Evolutionary conservation across 2,329 filamentous ascomycete species (phyloP).

Genomic region (Fusarium cicatricum): DNA sequence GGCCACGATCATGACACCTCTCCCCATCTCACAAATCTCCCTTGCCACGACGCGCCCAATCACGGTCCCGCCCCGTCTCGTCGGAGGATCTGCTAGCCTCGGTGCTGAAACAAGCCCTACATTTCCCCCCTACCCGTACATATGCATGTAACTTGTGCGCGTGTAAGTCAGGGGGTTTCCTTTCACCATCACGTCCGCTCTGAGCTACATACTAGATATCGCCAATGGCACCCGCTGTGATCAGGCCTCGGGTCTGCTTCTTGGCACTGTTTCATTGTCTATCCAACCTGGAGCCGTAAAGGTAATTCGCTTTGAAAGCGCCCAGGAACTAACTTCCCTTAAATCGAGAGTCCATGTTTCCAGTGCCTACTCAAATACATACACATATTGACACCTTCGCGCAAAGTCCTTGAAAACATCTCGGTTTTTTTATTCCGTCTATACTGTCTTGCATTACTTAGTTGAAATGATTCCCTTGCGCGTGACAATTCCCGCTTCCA

Average conservation of each 20-base stretch:
- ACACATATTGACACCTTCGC: no score
- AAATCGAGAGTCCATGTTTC: neutral
- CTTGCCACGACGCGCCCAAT: constrained; percentile 28
- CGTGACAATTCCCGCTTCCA: constrained; percentile 28
- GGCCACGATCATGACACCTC: constrained; percentile 25
- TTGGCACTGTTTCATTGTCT: constrained; percentile 21
- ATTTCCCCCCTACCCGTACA: constrained; percentile 32
- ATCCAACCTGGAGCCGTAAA: neutral
- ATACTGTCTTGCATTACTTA: constrained; percentile 30
- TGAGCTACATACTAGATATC: neutral
- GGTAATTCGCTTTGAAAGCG: neutral
- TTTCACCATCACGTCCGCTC: constrained; percentile 1
- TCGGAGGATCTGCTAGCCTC: constrained; percentile 38
- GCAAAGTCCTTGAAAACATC: constrained; percentile 7
- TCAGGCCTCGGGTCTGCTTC: neutral
- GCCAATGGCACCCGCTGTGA: neutral
- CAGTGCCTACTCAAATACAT: neutral
- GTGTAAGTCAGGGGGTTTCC: constrained; percentile 21
- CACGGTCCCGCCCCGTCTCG: constrained; percentile 17
- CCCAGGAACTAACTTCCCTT: neutral
- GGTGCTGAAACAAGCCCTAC: constrained; percentile 42
- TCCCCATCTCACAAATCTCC: constrained; percentile 12
- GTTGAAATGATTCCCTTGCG: constrained; percentile 16
- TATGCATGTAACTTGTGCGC: constrained; percentile 21
- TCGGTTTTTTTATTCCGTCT: constrained; percentile 34